These are phyloP conservation scores for Epichloe festucae DNA, from an alignment of 2,329 filamentous ascomycete species.

Conservation along the genomic window DNA sequence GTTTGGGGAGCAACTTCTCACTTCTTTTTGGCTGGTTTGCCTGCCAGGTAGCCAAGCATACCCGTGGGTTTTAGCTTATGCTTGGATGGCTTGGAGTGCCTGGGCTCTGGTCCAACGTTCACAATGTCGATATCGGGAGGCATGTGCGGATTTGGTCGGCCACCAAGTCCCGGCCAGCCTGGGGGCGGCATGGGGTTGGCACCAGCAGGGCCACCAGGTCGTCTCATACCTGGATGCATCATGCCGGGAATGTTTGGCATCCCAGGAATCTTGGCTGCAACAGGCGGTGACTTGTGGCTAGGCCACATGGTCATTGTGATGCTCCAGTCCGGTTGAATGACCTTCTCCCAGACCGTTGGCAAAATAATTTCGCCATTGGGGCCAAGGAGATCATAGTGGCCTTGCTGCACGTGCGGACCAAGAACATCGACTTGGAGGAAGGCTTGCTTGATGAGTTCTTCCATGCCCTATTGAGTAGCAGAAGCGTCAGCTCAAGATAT, in stretches of 20 bases:
- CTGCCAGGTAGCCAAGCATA: conserved; percentile 11
- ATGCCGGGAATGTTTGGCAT: conserved; percentile 3
- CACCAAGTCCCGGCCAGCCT: conserved; percentile 4
- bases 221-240: neutral
- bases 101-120: conserved; percentile 6
- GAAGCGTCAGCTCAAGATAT: conserved; percentile 5
- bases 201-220: conserved; percentile 4
- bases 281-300: conserved; percentile 24
- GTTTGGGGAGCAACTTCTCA: conserved; percentile 4
- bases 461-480: conserved; percentile 55
- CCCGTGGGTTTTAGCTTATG: conserved; percentile 7
- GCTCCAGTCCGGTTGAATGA: conserved; percentile 56
- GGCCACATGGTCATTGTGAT: conserved; percentile 49
- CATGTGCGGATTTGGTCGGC: conserved; percentile 1
- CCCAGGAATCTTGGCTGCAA: neutral
- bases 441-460: conserved; percentile 73
- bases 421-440: conserved; percentile 68
- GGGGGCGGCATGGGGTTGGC: conserved; percentile 5
- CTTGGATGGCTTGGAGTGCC: conserved; percentile 7
- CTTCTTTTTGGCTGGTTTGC: conserved; percentile 12
- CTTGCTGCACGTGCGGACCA: conserved; percentile 61
- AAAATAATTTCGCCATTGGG: conserved; percentile 75
- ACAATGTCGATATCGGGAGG: conserved; percentile 10
- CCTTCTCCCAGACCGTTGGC: conserved; percentile 65
- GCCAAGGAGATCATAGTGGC: conserved; percentile 69